These are phyloP conservation scores for Allium sativum DNA, from an alignment of 106 monocot species.

Conservation along the genomic window DNA sequence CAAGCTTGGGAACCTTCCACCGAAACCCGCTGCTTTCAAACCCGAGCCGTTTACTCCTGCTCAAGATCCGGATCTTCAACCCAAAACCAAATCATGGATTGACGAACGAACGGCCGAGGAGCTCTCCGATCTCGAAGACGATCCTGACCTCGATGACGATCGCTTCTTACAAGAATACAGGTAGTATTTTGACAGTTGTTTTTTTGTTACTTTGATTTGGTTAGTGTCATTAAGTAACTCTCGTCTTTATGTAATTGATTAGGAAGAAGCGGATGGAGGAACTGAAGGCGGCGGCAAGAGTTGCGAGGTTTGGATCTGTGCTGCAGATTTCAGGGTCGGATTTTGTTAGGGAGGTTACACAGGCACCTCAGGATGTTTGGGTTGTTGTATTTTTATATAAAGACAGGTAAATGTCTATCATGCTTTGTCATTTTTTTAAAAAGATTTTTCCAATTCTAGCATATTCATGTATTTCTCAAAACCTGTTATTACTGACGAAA, in stretches of 20 bases:
- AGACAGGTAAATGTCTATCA: slow-evolving; percentile 27
- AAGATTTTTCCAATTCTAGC: no score
- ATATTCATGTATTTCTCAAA: no score
- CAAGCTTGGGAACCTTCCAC: slow-evolving; percentile 76
- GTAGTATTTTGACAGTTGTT: slow-evolving; percentile 13
- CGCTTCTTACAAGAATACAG: slow-evolving; percentile 91
- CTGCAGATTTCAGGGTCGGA: slow-evolving; percentile 43
- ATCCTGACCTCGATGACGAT: slow-evolving; percentile 67
- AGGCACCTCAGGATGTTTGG: slow-evolving; percentile 49
- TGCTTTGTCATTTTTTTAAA: no score
- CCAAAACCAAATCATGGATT: slow-evolving; percentile 71
- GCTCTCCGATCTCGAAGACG: slow-evolving; percentile 83
- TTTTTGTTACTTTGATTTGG: neutral
- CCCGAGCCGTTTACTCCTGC: slow-evolving; percentile 56
- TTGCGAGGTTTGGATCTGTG: slow-evolving; percentile 50
- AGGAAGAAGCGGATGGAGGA: slow-evolving; percentile 87
- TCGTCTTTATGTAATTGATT: neutral
- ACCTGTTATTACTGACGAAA: no score
- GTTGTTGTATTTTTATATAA: slow-evolving; percentile 70
- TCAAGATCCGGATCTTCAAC: slow-evolving; percentile 36
- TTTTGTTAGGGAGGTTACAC: slow-evolving; percentile 61
- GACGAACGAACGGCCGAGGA: slow-evolving; percentile 66
- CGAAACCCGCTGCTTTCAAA: slow-evolving; percentile 78
- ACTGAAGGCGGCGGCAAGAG: slow-evolving; percentile 46
- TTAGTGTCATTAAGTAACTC: neutral